Base-by-base conservation (phyloP, 768 basidiomycete genomes). In the Udeniomyces megalosporus region DNA sequence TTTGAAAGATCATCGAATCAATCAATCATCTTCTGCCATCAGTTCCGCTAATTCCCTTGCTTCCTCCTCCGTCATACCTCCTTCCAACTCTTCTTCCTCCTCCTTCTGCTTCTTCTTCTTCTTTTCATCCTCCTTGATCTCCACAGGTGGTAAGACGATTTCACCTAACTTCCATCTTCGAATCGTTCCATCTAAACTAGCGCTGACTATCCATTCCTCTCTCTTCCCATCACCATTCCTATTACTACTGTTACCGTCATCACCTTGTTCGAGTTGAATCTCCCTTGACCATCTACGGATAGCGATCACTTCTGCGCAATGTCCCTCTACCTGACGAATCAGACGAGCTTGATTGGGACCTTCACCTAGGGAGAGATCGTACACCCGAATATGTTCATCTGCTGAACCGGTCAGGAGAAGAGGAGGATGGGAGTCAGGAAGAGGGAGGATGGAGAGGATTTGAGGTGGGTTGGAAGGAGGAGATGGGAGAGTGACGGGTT, bases 41-140 rank as follows among this genome's bases (percentile, higher is more conserved):
- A 95, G 73, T 69, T 90, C 89, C 42, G 83, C 90, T 24, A 96
- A 76, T 72, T 95, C 90, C 24, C 81, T 78, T 69, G 91, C 89
- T 73, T 95, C 92, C 57, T 93, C 92, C 69, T 85, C 88, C 11
- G 90, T 85, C 73, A 92, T 70, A 58, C 76, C 71, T 11, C 49
- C 47, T 10, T 49, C 52, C n/a, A 12, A 22, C 32, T 72, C 65
- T 42, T 69, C 66, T 47, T 65, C 65, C 47, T 79, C 70, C 35
- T 70, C 67, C 35, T 31, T 52, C 46, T 68, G 68, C 38, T 70
- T 70, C 15, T 69, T 54, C 50, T 60, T 46, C 8, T 55, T 11
- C 4, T 10, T 11, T n/a, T 22, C 50, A 46, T 24, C n/a, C 47
- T 22, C 29, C 14, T 24, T 1, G 22, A 4, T 8, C 24, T 22